Evolutionary conservation across 768 basidiomycete species (phyloP), one percentile per base, ranked within the genome.

Genomic region (Kwoniella sp.): DNA sequence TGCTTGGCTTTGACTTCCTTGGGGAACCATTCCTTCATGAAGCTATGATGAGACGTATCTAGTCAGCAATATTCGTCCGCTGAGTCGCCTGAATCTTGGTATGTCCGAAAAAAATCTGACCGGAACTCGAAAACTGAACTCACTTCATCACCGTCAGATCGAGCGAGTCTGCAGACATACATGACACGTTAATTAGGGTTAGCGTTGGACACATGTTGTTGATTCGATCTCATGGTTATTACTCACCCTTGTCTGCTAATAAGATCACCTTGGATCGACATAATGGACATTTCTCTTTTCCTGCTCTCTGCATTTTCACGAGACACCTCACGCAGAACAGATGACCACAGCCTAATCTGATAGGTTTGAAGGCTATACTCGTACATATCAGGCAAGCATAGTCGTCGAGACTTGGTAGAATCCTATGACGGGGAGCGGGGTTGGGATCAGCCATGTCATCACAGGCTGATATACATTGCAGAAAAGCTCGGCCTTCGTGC

Each of bases 1-100:
- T 86, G 81, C 77, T 96, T 96, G 70, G 83, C 84, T 62, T 83
- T 85, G 17, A 91, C 83, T 76, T 96, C 94, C 15, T 85, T 74
- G 0, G 94, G 92, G 79, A 97, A 97, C 91, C 92, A 96, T 70
- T 90, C 87, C 62, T 88, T 84, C 88, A 96, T 91, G 70, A 92
- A 92, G 68, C 91, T 89, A 50, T 89, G 29, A 30, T 10, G 48
- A n/a, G 13, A 36, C 15, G 7, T 21, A 19, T 12, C n/a, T n/a
- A n/a, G n/a, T n/a, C n/a, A n/a, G n/a, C n/a, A n/a, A n/a, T n/a
- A n/a, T n/a, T n/a, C n/a, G n/a, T n/a, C n/a, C n/a, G n/a, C n/a
- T n/a, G n/a, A n/a, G 5, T 29, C 33, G 13, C 7, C 33, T 13
- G 19, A 36, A 1, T 60, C 27, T 50, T 25, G 29, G 21, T 2